Evolutionary conservation across 2,329 filamentous ascomycete species (phyloP).

Genomic region (Fonsecaea erecta): DNA sequence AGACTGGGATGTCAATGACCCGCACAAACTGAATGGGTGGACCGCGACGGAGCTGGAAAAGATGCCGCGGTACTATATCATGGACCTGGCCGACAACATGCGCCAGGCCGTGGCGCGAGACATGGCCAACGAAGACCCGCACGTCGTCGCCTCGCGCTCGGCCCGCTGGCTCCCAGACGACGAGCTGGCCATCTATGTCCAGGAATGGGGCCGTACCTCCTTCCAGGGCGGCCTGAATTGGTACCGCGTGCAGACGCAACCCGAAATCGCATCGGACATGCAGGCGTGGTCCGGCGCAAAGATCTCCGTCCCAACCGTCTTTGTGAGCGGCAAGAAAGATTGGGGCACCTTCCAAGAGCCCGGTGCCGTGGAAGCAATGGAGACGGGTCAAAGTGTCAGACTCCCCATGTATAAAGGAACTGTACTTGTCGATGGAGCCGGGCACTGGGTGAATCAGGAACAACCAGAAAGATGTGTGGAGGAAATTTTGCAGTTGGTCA

Average conservation of each 20-base stretch:
- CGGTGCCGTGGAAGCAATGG: conserved; percentile 64
- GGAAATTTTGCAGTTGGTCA: conserved; percentile 53
- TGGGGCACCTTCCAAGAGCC: conserved; percentile 73
- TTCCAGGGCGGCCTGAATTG: conserved; percentile 71
- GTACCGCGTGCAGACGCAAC: conserved; percentile 65
- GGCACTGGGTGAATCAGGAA: conserved; percentile 74
- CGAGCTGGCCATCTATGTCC: conserved; percentile 64
- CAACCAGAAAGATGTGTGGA: conserved; percentile 60
- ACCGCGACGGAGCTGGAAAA: conserved; percentile 60
- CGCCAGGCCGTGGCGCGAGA: conserved; percentile 60
- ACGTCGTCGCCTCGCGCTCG: conserved; percentile 17
- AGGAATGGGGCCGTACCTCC: conserved; percentile 64
- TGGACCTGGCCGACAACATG: conserved; percentile 64
- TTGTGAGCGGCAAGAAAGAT: conserved; percentile 66
- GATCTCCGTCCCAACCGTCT: conserved; percentile 65
- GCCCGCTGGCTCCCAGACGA: conserved; percentile 61
- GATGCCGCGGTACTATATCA: conserved; percentile 72
- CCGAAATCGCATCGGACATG: conserved; percentile 56
- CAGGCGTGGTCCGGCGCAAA: conserved; percentile 64
- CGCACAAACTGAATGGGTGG: conserved; percentile 61
- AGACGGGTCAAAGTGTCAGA: conserved; percentile 59
- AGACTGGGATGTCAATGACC: conserved; percentile 61
- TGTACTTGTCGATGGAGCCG: conserved; percentile 61
- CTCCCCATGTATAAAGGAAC: conserved; percentile 58
- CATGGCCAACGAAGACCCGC: conserved; percentile 60